phyloP scores from a whole-genome alignment of 2,329 filamentous ascomycete genomes.

The Juglanconis oblonga region DNA sequence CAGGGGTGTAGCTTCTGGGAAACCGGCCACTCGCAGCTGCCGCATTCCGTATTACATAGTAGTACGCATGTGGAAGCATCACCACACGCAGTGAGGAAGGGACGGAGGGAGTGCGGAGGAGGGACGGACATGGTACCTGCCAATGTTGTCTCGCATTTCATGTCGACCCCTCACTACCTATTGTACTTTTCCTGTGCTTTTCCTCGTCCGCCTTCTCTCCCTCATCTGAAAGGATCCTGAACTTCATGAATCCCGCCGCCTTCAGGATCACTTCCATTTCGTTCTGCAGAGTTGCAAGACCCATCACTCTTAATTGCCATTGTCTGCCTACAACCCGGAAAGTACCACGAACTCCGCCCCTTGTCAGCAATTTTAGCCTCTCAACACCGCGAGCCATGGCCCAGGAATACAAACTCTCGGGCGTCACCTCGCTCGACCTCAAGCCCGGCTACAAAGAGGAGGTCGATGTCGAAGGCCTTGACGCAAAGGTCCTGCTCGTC shows the following conservation, averaged over 20 bases:
- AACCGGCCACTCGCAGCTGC: too few species aligned
- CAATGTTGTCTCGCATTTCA: too few species aligned
- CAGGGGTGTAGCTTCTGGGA: too few species aligned
- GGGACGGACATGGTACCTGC: too few species aligned
- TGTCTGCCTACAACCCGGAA: not conserved
- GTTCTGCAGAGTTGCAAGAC: not conserved
- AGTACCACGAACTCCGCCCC: not conserved
- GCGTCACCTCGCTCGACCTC: slow-evolving; percentile 69
- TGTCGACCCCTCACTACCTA: too few species aligned
- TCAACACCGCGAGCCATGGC: slow-evolving; percentile 41
- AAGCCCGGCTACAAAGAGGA: slow-evolving; percentile 82
- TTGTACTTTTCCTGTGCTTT: not conserved
- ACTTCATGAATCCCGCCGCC: not conserved
- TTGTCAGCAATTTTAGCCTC: not conserved
- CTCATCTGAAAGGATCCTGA: not conserved
- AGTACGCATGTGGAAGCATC: too few species aligned
- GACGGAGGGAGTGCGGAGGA: too few species aligned
- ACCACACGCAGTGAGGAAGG: too few species aligned
- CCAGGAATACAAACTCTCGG: slow-evolving; percentile 70
- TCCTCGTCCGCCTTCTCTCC: not conserved
- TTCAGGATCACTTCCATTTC: not conserved
- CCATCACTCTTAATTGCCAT: not conserved
- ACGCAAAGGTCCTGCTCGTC: slow-evolving; percentile 82
- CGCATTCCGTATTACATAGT: too few species aligned
- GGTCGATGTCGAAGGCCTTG: slow-evolving; percentile 84